Percentiles rank a stretch among this genome's conserved stretches.
These are phyloP conservation scores for Bromus sterilis DNA, from an alignment of 176 grass and related monocot species.

Conservation along the genomic window DNA sequence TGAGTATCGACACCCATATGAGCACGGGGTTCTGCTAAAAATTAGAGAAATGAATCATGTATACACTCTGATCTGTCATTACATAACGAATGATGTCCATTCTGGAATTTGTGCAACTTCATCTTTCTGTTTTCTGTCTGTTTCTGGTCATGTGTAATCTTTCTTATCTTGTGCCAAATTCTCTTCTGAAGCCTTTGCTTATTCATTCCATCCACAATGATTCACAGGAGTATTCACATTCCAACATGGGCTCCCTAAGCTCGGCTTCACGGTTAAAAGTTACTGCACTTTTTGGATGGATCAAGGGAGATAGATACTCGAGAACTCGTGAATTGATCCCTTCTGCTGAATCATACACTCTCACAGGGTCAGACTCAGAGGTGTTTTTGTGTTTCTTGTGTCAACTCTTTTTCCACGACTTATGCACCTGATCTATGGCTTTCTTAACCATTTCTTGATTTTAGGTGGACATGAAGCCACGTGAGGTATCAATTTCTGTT, in stretches of 20 bases:
- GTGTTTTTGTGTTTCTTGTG: conserved; percentile 44
- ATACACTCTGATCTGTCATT: neutral
- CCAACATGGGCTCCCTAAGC: neutral
- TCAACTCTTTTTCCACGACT: conserved; percentile 6
- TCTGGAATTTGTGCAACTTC: neutral
- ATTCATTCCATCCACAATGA: neutral
- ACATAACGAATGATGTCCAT: neutral
- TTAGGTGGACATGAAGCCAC: conserved; percentile 39
- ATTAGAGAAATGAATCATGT: neutral
- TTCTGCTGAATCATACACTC: conserved; percentile 51
- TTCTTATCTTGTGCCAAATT: neutral
- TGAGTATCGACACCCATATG: neutral
- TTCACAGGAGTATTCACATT: conserved; percentile 35
- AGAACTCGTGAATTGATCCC: conserved; percentile 41
- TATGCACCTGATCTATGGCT: conserved; percentile 12
- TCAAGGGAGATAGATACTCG: conserved; percentile 29
- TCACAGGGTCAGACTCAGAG: conserved; percentile 61
- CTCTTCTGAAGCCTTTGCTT: neutral
- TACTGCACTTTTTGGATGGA: conserved; percentile 66
- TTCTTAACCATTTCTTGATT: conserved; percentile 20
- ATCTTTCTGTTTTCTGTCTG: neutral
- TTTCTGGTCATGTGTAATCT: neutral
- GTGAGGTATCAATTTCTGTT: conserved; percentile 54
- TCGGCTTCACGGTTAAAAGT: conserved; percentile 30
- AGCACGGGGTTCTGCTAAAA: neutral